These are phyloP conservation scores for Volutella citrinella DNA, from an alignment of 2,329 filamentous ascomycete genomes.

Conservation along the genomic window DNA sequence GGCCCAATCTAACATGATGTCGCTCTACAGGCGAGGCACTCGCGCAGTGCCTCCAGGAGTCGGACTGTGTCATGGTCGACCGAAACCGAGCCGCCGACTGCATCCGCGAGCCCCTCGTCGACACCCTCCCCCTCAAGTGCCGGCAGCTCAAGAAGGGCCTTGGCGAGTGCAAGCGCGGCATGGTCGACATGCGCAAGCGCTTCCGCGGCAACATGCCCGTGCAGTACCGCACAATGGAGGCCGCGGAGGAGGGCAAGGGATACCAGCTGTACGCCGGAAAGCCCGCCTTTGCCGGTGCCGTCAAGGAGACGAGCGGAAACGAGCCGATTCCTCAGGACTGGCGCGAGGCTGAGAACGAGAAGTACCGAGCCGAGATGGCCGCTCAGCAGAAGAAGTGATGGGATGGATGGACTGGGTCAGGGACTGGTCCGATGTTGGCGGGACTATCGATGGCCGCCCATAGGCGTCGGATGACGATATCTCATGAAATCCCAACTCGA, in stretches of 20 bases:
- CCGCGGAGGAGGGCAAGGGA: slow-evolving; percentile 53
- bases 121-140: slow-evolving; percentile 81
- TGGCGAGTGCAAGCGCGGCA: slow-evolving; percentile 90
- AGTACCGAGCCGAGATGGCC: slow-evolving; percentile 41
- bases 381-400: slow-evolving; percentile 24
- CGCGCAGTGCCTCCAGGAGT: slow-evolving; percentile 91
- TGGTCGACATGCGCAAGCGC: slow-evolving; percentile 98
- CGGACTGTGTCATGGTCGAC: slow-evolving; percentile 92
- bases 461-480: not conserved
- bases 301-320: slow-evolving; percentile 65
- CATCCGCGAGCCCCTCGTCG: slow-evolving; percentile 75
- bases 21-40: slow-evolving; percentile 87
- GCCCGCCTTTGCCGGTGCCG: slow-evolving; percentile 63
- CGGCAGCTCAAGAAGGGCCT: slow-evolving; percentile 92
- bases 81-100: slow-evolving; percentile 86
- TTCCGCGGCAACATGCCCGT: slow-evolving; percentile 93
- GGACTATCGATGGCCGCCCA: not conserved
- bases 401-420: not conserved
- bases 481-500: too few species aligned
- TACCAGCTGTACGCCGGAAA: slow-evolving; percentile 79
- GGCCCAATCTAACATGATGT: too few species aligned
- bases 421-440: not conserved
- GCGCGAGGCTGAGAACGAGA: slow-evolving; percentile 64
- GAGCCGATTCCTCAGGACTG: slow-evolving; percentile 60
- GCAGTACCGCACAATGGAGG: slow-evolving; percentile 56